These are phyloP conservation scores for Solanum sejunctum DNA, from an alignment of 257 asterid species.

Conservation along the genomic window DNA sequence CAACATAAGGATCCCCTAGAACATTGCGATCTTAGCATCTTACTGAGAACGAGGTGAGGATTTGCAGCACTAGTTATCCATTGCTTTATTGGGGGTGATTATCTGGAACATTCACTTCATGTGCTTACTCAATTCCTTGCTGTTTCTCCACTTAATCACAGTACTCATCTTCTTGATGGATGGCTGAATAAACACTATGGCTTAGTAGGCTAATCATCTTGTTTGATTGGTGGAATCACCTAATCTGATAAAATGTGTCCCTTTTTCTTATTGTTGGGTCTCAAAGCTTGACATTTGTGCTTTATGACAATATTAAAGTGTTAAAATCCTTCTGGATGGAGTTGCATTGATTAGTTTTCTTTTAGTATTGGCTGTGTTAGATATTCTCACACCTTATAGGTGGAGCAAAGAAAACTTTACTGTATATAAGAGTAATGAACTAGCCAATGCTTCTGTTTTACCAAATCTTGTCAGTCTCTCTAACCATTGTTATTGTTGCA, in stretches of 20 bases:
- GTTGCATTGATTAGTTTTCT: background rate
- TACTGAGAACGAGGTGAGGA: background rate
- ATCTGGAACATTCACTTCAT: background rate
- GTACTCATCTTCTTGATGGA: background rate
- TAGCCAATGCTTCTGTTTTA: background rate
- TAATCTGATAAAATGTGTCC: background rate
- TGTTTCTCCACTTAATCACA: background rate
- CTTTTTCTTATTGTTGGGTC: background rate
- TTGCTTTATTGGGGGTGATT: background rate
- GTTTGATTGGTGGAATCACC: background rate
- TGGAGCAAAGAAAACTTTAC: background rate
- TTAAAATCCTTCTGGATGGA: background rate
- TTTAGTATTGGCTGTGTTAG: background rate
- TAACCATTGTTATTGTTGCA: slow-evolving; percentile 20
- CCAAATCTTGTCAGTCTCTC: background rate
- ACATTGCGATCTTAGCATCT: background rate
- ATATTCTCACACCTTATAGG: background rate
- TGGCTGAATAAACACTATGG: background rate
- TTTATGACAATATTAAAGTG: background rate
- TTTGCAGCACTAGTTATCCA: background rate
- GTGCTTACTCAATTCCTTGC: background rate
- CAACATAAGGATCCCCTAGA: background rate
- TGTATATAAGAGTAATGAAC: background rate
- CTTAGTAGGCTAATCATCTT: background rate
- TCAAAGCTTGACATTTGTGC: background rate